Percentiles rank a stretch among this genome's conserved stretches.
Conservation (phyloP, 441 rosid species). For the Capsella rubella region DNA sequence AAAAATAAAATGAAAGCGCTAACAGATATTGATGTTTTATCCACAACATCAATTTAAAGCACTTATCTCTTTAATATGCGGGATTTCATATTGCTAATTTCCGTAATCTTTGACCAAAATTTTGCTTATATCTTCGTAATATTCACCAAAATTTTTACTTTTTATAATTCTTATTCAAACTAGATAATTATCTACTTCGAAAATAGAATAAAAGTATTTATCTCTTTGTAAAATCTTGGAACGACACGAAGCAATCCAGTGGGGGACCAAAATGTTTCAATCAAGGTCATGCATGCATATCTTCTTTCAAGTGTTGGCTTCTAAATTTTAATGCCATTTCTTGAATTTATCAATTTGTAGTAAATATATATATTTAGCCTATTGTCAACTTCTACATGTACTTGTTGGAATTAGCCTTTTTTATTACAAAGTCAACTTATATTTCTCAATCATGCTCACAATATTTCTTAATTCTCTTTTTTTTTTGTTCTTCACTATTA, state of each 20-base stretch:
- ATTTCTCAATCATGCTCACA: constrained; percentile 40
- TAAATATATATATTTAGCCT: constrained; percentile 28
- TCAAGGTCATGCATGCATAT: constrained; percentile 46
- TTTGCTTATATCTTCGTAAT: no score
- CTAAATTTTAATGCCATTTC: neutral
- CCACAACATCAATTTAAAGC: no score
- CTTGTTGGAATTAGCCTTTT: constrained; percentile 36
- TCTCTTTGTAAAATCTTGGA: constrained; percentile 1
- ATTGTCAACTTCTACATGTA: constrained; percentile 41
- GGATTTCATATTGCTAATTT: no score
- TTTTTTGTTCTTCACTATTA: constrained; percentile 1
- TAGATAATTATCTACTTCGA: no score
- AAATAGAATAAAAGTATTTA: no score
- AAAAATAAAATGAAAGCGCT: no score
- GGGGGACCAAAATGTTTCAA: constrained; percentile 27
- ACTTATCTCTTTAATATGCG: no score
- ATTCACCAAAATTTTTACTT: no score
- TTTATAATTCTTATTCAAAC: no score
- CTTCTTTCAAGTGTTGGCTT: constrained; percentile 10
- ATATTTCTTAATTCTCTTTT: constrained; percentile 4
- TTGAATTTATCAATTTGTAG: constrained; percentile 33
- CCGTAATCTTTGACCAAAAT: no score
- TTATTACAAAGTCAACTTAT: constrained; percentile 40
- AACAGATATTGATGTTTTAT: no score
- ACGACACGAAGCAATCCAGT: constrained; percentile 35